Evolutionary conservation across 1,284 basidiomycete genomes (phyloP), one percentile per base, ranked within the genome.

Genomic region (Albatrellus sp.): DNA sequence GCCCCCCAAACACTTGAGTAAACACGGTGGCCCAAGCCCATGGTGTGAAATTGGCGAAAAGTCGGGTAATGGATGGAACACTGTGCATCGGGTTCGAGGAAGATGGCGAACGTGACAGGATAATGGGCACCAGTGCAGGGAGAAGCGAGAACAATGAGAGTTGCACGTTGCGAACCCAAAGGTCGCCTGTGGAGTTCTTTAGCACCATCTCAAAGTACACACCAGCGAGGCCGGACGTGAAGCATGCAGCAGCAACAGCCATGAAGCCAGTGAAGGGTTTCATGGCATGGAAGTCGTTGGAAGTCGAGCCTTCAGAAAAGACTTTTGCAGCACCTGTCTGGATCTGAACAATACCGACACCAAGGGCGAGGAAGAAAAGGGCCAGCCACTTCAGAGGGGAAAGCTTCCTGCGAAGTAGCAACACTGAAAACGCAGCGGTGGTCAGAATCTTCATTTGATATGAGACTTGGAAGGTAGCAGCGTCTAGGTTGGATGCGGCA

Each of bases 371-470:
- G 63, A 88, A 76, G 55, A 90, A 69, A 10, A 96, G 68, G 0
- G 88, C 79, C 29, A 85, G 61, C 92, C 92, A 97, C 60, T 94
- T 91, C 17, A 72, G 69, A 1, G 72, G 63, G 13, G 70, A 73
- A 36, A 97, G 68, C 48, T 75, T 75, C 58, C 75, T 88, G 43
- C 88, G 74, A 5, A 97, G 73, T 43, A 97, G 69, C 5, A 81
- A 55, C 42, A 94, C 90, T 42, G 87, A 90, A 65, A 93, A 96
- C 44, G 85, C 86, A 17, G 92, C 92, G 9, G 92, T 97, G 28
- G 92, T 96, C 52, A 96, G 75, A 56, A 96, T 94, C 67, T 94
- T 92, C 88, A 91, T 90, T 65, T 92, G 89, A 62, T 92, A 92
- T 24, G 83, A 85, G 51, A 92, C 87, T 57, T 90, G 87, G 66